These are phyloP conservation scores for Rossbeevera mucosa DNA, from an alignment of 768 basidiomycete species.

Conservation along the genomic window DNA sequence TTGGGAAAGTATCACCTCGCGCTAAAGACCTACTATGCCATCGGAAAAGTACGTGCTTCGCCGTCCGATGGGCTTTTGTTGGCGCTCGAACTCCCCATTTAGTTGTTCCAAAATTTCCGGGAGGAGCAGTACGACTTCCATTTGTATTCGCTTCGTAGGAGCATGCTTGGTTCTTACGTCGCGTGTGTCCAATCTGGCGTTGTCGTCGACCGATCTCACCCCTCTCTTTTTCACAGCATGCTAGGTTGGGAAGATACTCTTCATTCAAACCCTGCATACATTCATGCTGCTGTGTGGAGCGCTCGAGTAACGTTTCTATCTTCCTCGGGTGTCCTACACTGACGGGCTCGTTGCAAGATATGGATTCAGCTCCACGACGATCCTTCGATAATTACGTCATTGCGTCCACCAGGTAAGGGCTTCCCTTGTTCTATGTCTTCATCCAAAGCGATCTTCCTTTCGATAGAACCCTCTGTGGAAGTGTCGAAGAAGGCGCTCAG, in stretches of 20 bases:
- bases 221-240: conserved; percentile 43
- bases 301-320: conserved; percentile 47
- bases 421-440: conserved; percentile 28
- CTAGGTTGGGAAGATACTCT: conserved; percentile 79
- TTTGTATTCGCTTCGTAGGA: conserved; percentile 86
- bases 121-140: conserved; percentile 99
- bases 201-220: conserved; percentile 3
- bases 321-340: conserved; percentile 10
- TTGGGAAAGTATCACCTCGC: conserved; percentile 69
- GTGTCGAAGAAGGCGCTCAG: conserved; percentile 76
- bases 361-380: conserved; percentile 69
- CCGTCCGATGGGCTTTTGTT: neutral
- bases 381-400: conserved; percentile 49
- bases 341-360: conserved; percentile 46
- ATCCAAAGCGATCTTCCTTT: neutral
- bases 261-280: conserved; percentile 71
- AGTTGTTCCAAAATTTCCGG: conserved; percentile 83
- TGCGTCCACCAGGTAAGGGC: conserved; percentile 35
- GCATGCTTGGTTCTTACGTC: conserved; percentile 80
- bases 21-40: conserved; percentile 75
- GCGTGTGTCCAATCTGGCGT: conserved; percentile 50
- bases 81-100: conserved; percentile 5
- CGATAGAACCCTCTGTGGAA: conserved; percentile 17
- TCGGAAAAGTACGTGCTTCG: conserved; percentile 56
- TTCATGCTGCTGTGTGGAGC: conserved; percentile 66